Percentiles rank a stretch among this genome's conserved stretches.
Evolutionary conservation across 202 grass and related monocot species (phyloP).

Genomic region (Zizania palustris): DNA sequence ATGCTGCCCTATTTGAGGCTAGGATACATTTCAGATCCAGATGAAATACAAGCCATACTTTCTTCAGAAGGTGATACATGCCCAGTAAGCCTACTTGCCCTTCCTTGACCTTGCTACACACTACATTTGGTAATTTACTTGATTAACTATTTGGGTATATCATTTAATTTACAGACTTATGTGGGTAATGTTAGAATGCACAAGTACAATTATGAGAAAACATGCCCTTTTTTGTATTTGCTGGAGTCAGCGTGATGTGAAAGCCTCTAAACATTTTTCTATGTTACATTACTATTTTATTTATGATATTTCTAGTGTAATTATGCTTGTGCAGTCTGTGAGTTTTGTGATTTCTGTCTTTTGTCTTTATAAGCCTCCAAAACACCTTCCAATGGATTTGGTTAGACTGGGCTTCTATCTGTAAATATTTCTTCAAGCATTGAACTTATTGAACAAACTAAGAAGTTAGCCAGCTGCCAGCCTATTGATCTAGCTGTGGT

Average conservation of each 20-base stretch:
- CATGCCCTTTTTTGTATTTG: background rate
- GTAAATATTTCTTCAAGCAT: background rate
- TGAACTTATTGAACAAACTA: slow-evolving; percentile 27
- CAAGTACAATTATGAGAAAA: background rate
- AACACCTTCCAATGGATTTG: background rate
- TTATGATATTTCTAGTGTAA: background rate
- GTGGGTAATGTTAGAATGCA: slow-evolving; percentile 15
- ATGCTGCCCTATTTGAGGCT: slow-evolving; percentile 90
- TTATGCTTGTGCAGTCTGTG: background rate
- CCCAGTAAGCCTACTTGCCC: slow-evolving; percentile 57
- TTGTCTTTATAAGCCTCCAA: slow-evolving; percentile 14
- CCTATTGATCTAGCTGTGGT: background rate
- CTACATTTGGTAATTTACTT: background rate
- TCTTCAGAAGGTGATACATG: slow-evolving; percentile 93
- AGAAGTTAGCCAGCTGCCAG: slow-evolving; percentile 20
- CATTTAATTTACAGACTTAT: slow-evolving; percentile 17
- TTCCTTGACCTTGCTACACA: background rate
- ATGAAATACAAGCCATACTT: slow-evolving; percentile 88
- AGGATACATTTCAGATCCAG: slow-evolving; percentile 88
- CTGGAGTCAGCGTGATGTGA: background rate
- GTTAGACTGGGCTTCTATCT: slow-evolving; percentile 2
- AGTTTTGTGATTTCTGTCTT: slow-evolving; percentile 9
- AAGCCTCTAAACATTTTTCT: slow-evolving; percentile 11
- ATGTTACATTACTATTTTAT: background rate
- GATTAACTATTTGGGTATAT: slow-evolving; percentile 23